Conservation (phyloP, 2,329 filamentous ascomycete species). For the Dactylonectria macrodidyma region DNA sequence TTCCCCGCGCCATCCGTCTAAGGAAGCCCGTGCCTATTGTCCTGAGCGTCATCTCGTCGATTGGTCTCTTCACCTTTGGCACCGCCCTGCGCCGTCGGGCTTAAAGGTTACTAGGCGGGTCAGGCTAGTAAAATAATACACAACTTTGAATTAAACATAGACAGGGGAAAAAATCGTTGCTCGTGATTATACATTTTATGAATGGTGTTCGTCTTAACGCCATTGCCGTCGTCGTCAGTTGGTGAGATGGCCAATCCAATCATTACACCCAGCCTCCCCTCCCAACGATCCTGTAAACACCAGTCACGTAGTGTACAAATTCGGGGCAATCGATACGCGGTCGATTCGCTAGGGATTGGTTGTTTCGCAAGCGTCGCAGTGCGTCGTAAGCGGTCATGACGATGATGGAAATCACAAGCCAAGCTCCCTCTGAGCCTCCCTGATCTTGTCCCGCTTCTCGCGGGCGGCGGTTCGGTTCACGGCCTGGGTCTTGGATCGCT, state of each 20-base stretch:
- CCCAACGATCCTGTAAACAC: constrained; percentile 31
- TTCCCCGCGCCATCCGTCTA: constrained; percentile 88
- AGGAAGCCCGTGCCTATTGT: constrained; percentile 88
- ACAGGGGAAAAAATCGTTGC: background rate
- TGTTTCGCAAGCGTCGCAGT: constrained; percentile 10
- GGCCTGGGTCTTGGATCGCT: constrained; percentile 83
- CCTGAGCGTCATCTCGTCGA: constrained; percentile 83
- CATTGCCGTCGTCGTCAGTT: constrained; percentile 30
- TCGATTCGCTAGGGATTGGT: constrained; percentile 12
- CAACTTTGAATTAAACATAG: constrained; percentile 16
- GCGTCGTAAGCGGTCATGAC: constrained; percentile 1
- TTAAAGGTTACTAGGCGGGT: background rate
- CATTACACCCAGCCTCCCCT: constrained; percentile 15
- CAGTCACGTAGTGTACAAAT: constrained; percentile 34
- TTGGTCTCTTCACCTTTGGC: constrained; percentile 86
- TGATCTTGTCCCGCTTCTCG: constrained; percentile 79
- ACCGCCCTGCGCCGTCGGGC: constrained; percentile 69
- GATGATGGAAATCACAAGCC: constrained; percentile 49
- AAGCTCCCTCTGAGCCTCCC: constrained; percentile 76
- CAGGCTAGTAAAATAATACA: constrained; percentile 6
- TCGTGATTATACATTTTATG: constrained; percentile 27
- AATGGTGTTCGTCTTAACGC: constrained; percentile 29
- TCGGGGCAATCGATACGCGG: constrained; percentile 13
- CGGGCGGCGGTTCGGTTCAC: constrained; percentile 79
- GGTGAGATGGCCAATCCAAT: constrained; percentile 28